Evolutionary conservation across 2,329 filamentous ascomycete genomes (phyloP), one percentile per base, ranked within the genome.

Genomic region (Neonectria hederae): DNA sequence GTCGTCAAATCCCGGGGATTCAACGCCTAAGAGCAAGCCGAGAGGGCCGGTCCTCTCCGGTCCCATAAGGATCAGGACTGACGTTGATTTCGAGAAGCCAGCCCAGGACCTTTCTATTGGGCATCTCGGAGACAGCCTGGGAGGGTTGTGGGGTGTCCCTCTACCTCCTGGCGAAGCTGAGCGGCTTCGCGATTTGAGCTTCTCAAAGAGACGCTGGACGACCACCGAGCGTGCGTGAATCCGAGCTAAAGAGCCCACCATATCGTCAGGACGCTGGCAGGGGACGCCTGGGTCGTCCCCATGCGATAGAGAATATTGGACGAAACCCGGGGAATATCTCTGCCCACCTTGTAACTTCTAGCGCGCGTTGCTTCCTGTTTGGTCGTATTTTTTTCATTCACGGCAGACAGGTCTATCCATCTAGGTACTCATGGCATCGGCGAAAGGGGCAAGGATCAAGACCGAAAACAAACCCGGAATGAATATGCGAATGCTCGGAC

Each of bases 121-220:
- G 21, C 80, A 78, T 67, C 76, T 78, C 38, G 82, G 75, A 14
- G 80, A 70, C 55, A 80, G 75, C 2, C 65, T 73, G 24, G 82
- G 76, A 64, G 84, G 84, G 19, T 79, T 81, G 2, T 84, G 81
- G 83, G 81, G 81, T 4, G 69, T 79, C 10, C 81, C 82, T 3
- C 76, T 77, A 54, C 80, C 83, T 21, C 77, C 81, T 14, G 81
- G 78, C 8, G 79, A 83, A 45, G 82, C 80, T 0, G 84, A 86
- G 57, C 77, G 76, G 30, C 75, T 80, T 30, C 78, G 83, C 7
- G 85, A 87, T 61, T 62, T 80, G 60, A 81, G 78, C 35, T 77
- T 80, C 21, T 77, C 80, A 1, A 88, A 87, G 76, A 76, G 86
- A 55, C 79, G 86, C 24, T 88, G 86, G 86, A 87, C 85, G 22